Evolutionary conservation across 2,329 filamentous ascomycete genomes (phyloP).

Genomic region (Monilinia polystroma): DNA sequence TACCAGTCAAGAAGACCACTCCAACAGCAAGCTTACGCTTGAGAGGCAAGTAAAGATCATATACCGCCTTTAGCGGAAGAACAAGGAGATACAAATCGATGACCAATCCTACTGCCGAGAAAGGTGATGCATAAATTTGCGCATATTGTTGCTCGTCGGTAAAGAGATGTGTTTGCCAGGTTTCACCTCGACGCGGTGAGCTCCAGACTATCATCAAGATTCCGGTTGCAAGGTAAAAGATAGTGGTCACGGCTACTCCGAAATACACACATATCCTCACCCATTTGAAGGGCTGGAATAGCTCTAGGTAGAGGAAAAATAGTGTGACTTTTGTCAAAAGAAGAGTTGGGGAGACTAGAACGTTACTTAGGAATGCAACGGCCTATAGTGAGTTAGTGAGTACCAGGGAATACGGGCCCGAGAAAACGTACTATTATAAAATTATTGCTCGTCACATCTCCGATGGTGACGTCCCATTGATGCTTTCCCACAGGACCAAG

Average conservation of each 20-base stretch:
- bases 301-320: not conserved
- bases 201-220: not conserved
- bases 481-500: not conserved
- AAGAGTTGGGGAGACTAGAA: not conserved
- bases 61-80: not conserved
- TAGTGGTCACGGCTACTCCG: not conserved
- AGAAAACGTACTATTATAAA: not conserved
- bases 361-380: not conserved
- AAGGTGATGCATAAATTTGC: not conserved
- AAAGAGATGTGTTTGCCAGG: not conserved
- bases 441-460: not conserved
- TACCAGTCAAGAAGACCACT: not conserved
- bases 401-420: fast-evolving
- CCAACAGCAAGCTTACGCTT: not conserved
- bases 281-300: conserved; percentile 4
- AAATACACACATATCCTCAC: not conserved
- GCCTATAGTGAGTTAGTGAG: not conserved
- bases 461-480: not conserved
- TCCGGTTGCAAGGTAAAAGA: not conserved
- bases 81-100: not conserved
- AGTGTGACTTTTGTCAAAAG: not conserved
- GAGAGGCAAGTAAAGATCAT: not conserved
- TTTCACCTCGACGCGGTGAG: not conserved
- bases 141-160: not conserved
- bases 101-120: not conserved